Base-by-base conservation (phyloP, 2,329 filamentous ascomycete genomes). In the Colletotrichum acutatum region DNA sequence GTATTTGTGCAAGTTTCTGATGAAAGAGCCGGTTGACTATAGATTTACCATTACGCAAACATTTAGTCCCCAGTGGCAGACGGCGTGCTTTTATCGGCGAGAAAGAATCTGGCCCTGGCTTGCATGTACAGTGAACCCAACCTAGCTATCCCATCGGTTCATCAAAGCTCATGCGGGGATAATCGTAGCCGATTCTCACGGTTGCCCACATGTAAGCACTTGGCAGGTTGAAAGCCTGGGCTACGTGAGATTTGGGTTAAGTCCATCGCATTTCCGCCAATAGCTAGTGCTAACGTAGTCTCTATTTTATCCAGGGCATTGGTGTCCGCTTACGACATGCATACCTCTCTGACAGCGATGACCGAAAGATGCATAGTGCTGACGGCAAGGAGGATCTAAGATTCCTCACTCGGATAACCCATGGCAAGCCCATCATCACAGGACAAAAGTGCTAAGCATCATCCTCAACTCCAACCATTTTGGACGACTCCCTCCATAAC, bases 401-500 rank as follows among this genome's bases (percentile, higher is more conserved):
- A n/a, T n/a, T n/a, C n/a, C n/a, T 42, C 34, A 42, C 34, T 16
- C 37, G 16, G 5, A 42, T 42, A 42, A 42, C 37, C 37, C 19
- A 8, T 19, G 19, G 19, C 16, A 49, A 49, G 9, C 32, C 32
- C 32, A 34, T 34, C 32, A 34, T 12, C 32, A 34, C 32, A 34
- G 4, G 32, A 49, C 19, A n/a, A n/a, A 49, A 19, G 42, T 19
- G 7, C 42, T 54, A 67, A 8, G n/a, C 24, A 28, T 53, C 56
- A 5, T 68, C 66, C 3, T 53, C 22, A 14, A 73, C 4, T 2
- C 70, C 66, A 1, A 64, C 61, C 30, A 72, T 52, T 42, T 61
- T 49, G 16, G 37, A 52, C 4, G 65, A 63, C 30, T 42, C 65
- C 49, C n/a, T 30, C 70, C 70, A 73, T 5, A 70, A 24, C 61